A percentile compares a stretch with the other conserved stretches of the same genome.
Evolutionary conservation across 2,329 filamentous ascomycete genomes (phyloP).

Genomic region (Aspergillus sp.): DNA sequence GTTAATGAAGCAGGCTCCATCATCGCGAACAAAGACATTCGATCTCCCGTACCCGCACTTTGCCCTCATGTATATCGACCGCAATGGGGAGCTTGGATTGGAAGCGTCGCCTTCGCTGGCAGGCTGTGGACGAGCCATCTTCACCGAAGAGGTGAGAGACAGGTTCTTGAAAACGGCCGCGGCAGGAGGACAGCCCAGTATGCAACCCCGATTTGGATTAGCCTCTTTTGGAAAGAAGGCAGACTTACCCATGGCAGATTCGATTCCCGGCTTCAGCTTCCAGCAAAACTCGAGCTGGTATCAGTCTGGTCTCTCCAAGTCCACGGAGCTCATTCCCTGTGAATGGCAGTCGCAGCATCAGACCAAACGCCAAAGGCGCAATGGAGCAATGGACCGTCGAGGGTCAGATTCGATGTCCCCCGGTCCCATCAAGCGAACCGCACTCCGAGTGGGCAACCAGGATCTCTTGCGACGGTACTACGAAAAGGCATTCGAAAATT

Average conservation of each 20-base stretch:
- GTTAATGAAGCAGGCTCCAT: conserved; percentile 11
- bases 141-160: conserved; percentile 31
- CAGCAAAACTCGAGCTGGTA: conserved; percentile 19
- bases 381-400: conserved; percentile 11
- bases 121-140: conserved; percentile 26
- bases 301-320: conserved; percentile 11
- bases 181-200: conserved; percentile 11
- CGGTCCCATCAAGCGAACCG: conserved; percentile 16
- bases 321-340: conserved; percentile 24
- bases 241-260: not conserved
- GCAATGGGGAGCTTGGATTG: conserved; percentile 26
- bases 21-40: conserved; percentile 12
- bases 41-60: conserved; percentile 29
- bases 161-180: conserved; percentile 26
- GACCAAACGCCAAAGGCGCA: conserved; percentile 21
- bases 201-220: conserved; percentile 3
- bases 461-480: conserved; percentile 31
- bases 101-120: conserved; percentile 29
- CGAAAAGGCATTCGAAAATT: conserved; percentile 30
- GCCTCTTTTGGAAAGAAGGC: too few species aligned
- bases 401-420: conserved; percentile 15
- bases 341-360: conserved; percentile 23
- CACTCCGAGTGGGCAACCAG: conserved; percentile 23
- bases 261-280: not conserved
- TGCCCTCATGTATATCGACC: conserved; percentile 33